Conservation (phyloP, 164 flowering plant genomes). For the Vitis labrusca region DNA sequence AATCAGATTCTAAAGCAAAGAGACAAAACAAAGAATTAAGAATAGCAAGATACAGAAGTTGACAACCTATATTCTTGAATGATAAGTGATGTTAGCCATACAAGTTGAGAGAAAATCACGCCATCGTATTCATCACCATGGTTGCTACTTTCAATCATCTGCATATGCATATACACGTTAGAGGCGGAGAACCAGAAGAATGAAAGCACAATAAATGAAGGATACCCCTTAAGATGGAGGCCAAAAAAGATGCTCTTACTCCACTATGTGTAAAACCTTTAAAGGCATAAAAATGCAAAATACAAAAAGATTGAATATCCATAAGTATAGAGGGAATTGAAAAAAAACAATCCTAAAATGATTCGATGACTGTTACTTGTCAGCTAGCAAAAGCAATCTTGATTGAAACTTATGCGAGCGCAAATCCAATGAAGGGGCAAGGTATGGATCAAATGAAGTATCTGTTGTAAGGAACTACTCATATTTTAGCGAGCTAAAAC, state of each 20-base stretch:
- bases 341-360: too few relatives aligned
- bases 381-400: too few relatives aligned
- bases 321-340: too few relatives aligned
- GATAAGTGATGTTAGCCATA: conserved; percentile 32
- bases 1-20: conserved; percentile 73
- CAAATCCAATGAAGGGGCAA: neutral
- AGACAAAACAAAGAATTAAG: neutral
- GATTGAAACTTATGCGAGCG: neutral
- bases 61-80: neutral
- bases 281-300: too few relatives aligned
- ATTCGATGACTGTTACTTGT: too few relatives aligned
- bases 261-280: too few relatives aligned
- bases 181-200: neutral
- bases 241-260: too few relatives aligned
- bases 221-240: too few relatives aligned
- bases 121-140: conserved; percentile 98
- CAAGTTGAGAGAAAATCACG: conserved; percentile 96
- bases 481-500: neutral
- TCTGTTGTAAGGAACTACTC: too few relatives aligned
- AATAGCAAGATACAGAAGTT: neutral
- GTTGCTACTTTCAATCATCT: conserved; percentile 99
- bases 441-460: neutral
- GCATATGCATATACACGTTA: conserved; percentile 17
- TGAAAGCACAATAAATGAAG: neutral
- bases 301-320: too few relatives aligned